phyloP scores from a whole-genome alignment of 768 basidiomycete species.

The Porphyrellus cyaneotinctus region DNA sequence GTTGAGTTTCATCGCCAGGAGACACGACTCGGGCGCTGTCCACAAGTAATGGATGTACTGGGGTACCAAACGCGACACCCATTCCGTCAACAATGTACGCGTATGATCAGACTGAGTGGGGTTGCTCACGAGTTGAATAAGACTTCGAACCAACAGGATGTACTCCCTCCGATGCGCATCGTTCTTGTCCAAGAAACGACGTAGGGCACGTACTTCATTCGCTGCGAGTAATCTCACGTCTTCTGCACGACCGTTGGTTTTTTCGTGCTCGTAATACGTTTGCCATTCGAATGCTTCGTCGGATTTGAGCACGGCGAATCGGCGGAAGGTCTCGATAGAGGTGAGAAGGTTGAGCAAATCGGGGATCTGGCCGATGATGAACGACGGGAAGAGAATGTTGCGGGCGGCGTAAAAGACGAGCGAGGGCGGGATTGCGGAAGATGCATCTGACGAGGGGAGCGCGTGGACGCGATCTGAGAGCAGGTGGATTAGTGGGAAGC shows the following conservation, averaged over 20 bases:
- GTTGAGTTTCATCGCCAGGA: slow-evolving; percentile 18
- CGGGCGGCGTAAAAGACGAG: slow-evolving; percentile 27
- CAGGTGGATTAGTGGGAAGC: background rate
- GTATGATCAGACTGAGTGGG: background rate
- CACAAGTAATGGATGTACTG: slow-evolving; percentile 30
- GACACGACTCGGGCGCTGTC: slow-evolving; percentile 26
- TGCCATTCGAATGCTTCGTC: slow-evolving; percentile 27
- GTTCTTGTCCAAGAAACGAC: slow-evolving; percentile 10
- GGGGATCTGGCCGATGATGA: slow-evolving; percentile 30
- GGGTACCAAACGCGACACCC: background rate
- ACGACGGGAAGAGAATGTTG: slow-evolving; percentile 28
- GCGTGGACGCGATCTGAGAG: slow-evolving; percentile 9
- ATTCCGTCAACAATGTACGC: background rate
- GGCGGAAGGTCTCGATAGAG: slow-evolving; percentile 22
- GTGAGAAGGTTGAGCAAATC: slow-evolving; percentile 26
- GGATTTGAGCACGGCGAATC: slow-evolving; percentile 11
- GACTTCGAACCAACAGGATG: slow-evolving; percentile 18
- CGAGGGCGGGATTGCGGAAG: slow-evolving; percentile 6
- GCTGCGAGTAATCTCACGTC: slow-evolving; percentile 18
- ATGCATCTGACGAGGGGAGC: background rate
- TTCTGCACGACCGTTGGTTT: background rate
- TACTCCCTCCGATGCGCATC: slow-evolving; percentile 21
- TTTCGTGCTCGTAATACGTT: slow-evolving; percentile 17
- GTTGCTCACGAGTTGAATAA: slow-evolving; percentile 20
- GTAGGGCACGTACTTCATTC: slow-evolving; percentile 13